phyloP scores from a whole-genome alignment of 441 rosid genomes.

The Daphne laureola region DNA sequence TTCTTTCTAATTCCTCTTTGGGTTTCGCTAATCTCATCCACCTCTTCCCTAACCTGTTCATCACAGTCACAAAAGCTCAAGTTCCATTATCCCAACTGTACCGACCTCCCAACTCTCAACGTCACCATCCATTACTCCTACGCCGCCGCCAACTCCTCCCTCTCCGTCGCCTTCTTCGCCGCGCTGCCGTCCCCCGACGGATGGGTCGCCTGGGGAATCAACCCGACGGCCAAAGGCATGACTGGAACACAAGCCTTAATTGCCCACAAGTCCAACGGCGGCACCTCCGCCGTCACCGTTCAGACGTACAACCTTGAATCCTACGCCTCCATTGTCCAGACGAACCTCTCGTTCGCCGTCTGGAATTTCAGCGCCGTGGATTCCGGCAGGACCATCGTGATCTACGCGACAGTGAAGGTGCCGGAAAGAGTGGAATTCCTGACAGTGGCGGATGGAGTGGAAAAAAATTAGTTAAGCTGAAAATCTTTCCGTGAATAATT shows the following conservation, averaged over 20 bases:
- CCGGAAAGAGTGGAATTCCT: too few relatives aligned
- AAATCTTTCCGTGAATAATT: too few relatives aligned
- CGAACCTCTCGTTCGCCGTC: conserved; percentile 31
- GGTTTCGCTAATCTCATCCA: conserved; percentile 30
- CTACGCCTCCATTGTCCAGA: conserved; percentile 18
- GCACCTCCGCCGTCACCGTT: conserved; percentile 14
- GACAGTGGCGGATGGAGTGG: too few relatives aligned
- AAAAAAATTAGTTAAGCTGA: too few relatives aligned
- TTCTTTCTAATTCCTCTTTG: conserved; percentile 2
- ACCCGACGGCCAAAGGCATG: conserved; percentile 53
- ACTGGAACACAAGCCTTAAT: conserved; percentile 58
- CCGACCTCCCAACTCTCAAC: conserved; percentile 40
- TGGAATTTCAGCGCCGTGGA: conserved; percentile 37
- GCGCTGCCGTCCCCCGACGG: conserved; percentile 36
- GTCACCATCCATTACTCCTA: conserved; percentile 66
- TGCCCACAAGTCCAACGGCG: conserved; percentile 35
- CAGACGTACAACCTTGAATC: conserved; percentile 41
- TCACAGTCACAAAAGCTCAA: conserved; percentile 43
- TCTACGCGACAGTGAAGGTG: conserved; percentile 51
- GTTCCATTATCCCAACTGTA: conserved; percentile 28
- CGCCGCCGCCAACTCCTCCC: conserved; percentile 63
- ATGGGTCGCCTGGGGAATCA: conserved; percentile 78
- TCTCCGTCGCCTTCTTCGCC: conserved; percentile 66
- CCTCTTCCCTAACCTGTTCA: conserved; percentile 38
- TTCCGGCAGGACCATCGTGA: conserved; percentile 19